Evolutionary conservation across 495 filamentous ascomycete genomes (phyloP), one percentile per base, ranked within the genome.

Genomic region (Talaromyces stipitatus): DNA sequence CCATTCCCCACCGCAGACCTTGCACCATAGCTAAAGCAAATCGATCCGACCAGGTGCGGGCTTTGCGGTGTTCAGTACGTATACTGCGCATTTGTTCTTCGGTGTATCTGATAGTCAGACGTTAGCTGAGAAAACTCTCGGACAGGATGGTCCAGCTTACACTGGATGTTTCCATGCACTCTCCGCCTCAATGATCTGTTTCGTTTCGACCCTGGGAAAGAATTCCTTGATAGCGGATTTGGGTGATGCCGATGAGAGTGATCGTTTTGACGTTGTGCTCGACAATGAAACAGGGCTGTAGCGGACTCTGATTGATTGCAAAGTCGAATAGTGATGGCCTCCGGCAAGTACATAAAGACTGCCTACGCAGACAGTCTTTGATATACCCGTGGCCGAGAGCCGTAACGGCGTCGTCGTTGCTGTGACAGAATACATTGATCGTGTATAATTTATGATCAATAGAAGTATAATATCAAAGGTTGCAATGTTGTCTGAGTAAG

Each of bases 31-130:
- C 64, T 3, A 90, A 74, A 4, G 88, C 88, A 4, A 85, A 70
- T 67, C 79, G 78, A 61, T 92, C 88, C 11, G 85, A 83, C 79
- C 80, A 86, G 59, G 79, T 78, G 62, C 78, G 80, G 4, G 83
- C 75, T 52, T 87, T 68, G 32, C 89, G 83, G 65, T 91, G 88
- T 12, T 85, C 86, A 33, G 87, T 75, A 29, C 62, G 70, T 48
- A 91, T 85, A 23, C 64, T 61, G 3, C 66, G 67, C 83, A 91
- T 88, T 61, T 91, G 79, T 28, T 80, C 66, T 54, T 81, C 73
- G 38, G 78, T 82, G 67, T 87, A 88, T 12, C 79, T 84, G n/a
- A 33, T 30, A n/a, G 16, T 6, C 10, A 11, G 54, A 66, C 52
- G 64, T 60, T 18, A 23, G 18, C 32, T 2, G 4, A 41, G 12